Percentiles rank a stretch among this genome's conserved stretches.
phyloP scores from a whole-genome alignment of 495 filamentous ascomycete genomes.

The Geopyxis carbonaria region DNA sequence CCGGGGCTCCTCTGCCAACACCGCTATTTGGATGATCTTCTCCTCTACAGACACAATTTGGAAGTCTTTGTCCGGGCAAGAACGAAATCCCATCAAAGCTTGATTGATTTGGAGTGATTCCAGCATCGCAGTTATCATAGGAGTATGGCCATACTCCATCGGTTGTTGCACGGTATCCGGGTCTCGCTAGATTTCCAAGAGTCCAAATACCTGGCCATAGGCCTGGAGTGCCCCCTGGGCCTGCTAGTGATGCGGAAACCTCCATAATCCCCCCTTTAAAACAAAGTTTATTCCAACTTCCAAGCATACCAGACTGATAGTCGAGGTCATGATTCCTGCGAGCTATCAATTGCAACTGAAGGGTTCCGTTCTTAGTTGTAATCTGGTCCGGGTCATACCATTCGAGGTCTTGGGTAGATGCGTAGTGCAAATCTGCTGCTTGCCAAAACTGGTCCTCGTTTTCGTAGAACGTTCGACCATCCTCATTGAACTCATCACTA shows the following conservation, averaged over 20 bases:
- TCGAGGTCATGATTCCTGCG: conserved; percentile 50
- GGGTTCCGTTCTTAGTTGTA: conserved; percentile 46
- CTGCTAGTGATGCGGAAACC: conserved; percentile 59
- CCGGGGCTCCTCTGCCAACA: conserved; percentile 52
- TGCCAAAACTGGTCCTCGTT: conserved; percentile 58
- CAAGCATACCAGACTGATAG: conserved; percentile 64
- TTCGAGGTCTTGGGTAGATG: conserved; percentile 61
- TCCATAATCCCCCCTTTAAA: conserved; percentile 63
- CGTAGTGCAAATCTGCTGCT: conserved; percentile 60
- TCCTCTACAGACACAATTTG: conserved; percentile 50
- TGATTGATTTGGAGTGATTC: conserved; percentile 65
- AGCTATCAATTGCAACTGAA: conserved; percentile 49
- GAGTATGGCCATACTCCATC: conserved; percentile 69
- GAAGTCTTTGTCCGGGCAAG: conserved; percentile 55
- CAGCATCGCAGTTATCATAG: conserved; percentile 57
- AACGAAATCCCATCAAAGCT: conserved; percentile 47
- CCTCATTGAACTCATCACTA: conserved; percentile 62
- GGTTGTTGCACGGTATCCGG: conserved; percentile 51
- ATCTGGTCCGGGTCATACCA: conserved; percentile 73
- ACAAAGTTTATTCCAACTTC: conserved; percentile 70
- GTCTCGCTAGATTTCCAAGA: conserved; percentile 54
- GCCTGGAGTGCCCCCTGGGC: conserved; percentile 46
- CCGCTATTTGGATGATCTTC: conserved; percentile 57
- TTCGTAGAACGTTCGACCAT: conserved; percentile 58
- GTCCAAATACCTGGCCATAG: conserved; percentile 78